These are phyloP conservation scores for Wickerhamomyces subpelliculosus DNA, from an alignment of 805 yeast genomes.

Conservation along the genomic window DNA sequence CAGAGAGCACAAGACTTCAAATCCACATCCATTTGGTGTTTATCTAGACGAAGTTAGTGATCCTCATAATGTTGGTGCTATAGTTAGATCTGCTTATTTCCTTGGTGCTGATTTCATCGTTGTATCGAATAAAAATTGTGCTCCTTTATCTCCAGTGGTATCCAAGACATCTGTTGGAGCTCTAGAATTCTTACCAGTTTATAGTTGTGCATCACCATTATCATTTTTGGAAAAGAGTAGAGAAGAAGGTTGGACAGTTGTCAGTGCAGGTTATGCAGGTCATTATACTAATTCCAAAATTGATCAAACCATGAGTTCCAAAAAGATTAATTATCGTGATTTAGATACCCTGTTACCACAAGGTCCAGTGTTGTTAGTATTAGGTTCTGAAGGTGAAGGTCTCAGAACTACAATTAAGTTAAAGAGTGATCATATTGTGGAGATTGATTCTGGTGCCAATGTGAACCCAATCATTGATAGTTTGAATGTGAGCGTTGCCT, in stretches of 20 bases:
- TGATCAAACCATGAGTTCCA: constrained; percentile 20
- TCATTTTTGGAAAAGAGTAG: constrained; percentile 51
- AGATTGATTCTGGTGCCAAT: constrained; percentile 25
- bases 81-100: constrained; percentile 71
- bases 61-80: constrained; percentile 84
- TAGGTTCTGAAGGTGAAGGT: constrained; percentile 87
- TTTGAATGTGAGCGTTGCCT: constrained; percentile 84
- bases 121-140: constrained; percentile 61
- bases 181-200: constrained; percentile 62
- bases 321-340: constrained; percentile 32
- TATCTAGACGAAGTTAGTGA: constrained; percentile 77
- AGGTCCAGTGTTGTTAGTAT: constrained; percentile 60
- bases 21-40: constrained; percentile 56
- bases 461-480: constrained; percentile 53
- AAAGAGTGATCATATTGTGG: constrained; percentile 43
- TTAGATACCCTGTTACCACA: constrained; percentile 36
- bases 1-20: constrained; percentile 13
- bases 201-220: constrained; percentile 49
- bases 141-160: constrained; percentile 71
- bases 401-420: constrained; percentile 59
- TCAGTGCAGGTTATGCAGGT: constrained; percentile 47
- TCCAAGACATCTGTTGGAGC: constrained; percentile 84
- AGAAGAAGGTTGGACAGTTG: constrained; percentile 59
- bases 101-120: constrained; percentile 78
- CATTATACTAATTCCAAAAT: constrained; percentile 26